Evolutionary conservation across 1,284 basidiomycete genomes (phyloP), one percentile per base, ranked within the genome.

Genomic region (Pulveroboletus sp.): DNA sequence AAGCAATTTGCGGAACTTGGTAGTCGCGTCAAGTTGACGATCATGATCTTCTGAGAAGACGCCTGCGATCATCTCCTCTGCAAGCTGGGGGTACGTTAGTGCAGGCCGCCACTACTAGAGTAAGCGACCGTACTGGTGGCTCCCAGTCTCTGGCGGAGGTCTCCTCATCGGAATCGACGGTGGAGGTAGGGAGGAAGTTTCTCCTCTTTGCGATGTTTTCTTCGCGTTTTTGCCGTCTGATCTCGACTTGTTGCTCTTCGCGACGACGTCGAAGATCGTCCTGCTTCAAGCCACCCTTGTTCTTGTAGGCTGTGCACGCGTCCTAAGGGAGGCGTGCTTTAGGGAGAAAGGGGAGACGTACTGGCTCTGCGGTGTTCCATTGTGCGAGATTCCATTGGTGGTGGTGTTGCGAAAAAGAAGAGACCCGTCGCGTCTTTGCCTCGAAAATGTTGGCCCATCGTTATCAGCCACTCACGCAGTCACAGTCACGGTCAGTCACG

Each of bases 201-300:
- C 95, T 83, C 74, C 95, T 85, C 82, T 98, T 98, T 62, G 95
- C 92, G 60, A 98, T 96, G 72, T 94, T 95, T 76, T 98, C 95
- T 73, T 98, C 95, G 66, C 96, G 84, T 80, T 97, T 97, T 79
- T 95, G 92, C 71, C 92, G 85, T 72, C 95, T 85, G 80, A 98
- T 97, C 81, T 98, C 96, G 57, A 98, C 95, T 72, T 97, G 94
- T 73, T 96, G 92, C 74, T 98, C 95, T 75, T 98, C 95, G 61
- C 95, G 87, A 74, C 95, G 88, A 76, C 94, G 89, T 71, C 96
- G 86, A 67, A 97, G 89, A 66, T 91, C 89, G 62, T 94, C 92
- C 67, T 86, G 86, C 74, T 92, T 93, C 63, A 94, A 79, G 63
- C 81, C 86, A 62, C 89, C 88, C 75, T 93, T 94, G 76, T 84